Percentiles rank a stretch among this genome's conserved stretches.
Conservation (phyloP, 2,329 filamentous ascomycete genomes). For the Cytospora piceae region DNA sequence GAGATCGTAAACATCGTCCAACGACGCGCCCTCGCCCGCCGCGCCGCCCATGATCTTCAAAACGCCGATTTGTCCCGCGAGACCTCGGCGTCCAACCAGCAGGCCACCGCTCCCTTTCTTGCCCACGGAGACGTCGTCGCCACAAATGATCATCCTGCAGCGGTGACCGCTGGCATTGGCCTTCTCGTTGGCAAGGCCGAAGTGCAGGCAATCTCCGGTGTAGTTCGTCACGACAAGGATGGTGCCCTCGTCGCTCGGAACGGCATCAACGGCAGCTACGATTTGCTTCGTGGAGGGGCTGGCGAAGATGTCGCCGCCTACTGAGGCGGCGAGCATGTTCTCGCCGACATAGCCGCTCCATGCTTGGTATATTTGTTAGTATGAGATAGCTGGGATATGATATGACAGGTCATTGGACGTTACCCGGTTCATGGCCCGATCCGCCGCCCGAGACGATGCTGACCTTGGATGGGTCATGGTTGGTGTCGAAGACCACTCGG, state of each 20-base stretch:
- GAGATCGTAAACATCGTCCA: constrained; percentile 55
- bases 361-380: constrained; percentile 39
- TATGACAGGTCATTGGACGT: not conserved
- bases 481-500: constrained; percentile 55
- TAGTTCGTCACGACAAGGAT: constrained; percentile 68
- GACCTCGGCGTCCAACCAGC: constrained; percentile 61
- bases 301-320: constrained; percentile 66
- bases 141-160: constrained; percentile 62
- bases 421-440: constrained; percentile 58
- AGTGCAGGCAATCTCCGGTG: constrained; percentile 66
- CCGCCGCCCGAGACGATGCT: constrained; percentile 59
- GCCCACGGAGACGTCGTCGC: constrained; percentile 68
- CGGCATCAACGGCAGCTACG: constrained; percentile 58
- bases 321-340: constrained; percentile 64
- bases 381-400: too few relatives aligned
- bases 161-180: constrained; percentile 57
- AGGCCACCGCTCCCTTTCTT: constrained; percentile 52
- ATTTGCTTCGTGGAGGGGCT: constrained; percentile 67
- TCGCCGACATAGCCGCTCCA: constrained; percentile 67
- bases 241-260: constrained; percentile 58
- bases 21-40: constrained; percentile 49
- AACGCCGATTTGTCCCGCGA: constrained; percentile 64
- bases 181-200: constrained; percentile 62
- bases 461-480: constrained; percentile 49
- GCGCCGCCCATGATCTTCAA: constrained; percentile 61